Percentiles rank a stretch among this genome's conserved stretches.
Evolutionary conservation across 2,329 filamentous ascomycete genomes (phyloP).

Genomic region (Aspergillus aculeatus): DNA sequence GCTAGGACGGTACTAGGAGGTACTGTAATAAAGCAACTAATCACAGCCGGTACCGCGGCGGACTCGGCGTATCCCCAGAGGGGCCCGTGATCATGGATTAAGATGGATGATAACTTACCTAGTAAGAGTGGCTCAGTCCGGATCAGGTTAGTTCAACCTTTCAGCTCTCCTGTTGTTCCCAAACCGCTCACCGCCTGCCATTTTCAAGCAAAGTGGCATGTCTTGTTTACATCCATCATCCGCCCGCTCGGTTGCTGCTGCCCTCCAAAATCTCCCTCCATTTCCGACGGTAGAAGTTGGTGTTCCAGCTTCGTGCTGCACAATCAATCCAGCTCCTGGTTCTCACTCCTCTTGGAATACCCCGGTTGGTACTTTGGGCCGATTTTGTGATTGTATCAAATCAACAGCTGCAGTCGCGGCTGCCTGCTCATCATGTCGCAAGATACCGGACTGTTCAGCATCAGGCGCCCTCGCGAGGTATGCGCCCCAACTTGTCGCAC

Average conservation of each 20-base stretch:
- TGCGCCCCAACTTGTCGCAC: constrained; percentile 26
- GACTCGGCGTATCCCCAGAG: constrained; percentile 31
- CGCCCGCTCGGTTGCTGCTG: constrained; percentile 10
- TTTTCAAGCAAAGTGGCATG: constrained; percentile 22
- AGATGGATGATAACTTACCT: too few species aligned
- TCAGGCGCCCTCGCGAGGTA: constrained; percentile 89
- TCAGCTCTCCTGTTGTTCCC: constrained; percentile 24
- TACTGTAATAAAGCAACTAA: constrained; percentile 16
- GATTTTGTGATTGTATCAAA: neutral
- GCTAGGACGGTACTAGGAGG: neutral
- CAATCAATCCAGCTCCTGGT: neutral
- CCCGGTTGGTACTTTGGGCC: neutral
- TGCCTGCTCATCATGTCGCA: constrained; percentile 67
- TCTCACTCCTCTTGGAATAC: neutral
- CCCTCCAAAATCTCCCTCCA: constrained; percentile 4
- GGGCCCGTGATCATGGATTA: constrained; percentile 20
- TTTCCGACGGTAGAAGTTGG: neutral
- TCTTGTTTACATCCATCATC: constrained; percentile 37
- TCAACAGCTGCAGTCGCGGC: constrained; percentile 28
- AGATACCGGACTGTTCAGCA: constrained; percentile 84
- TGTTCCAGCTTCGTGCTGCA: neutral
- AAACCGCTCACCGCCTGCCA: constrained; percentile 30
- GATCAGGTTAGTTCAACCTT: neutral
- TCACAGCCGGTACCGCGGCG: constrained; percentile 13
- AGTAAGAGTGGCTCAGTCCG: neutral